Evolutionary conservation across 2,329 filamentous ascomycete genomes (phyloP), one percentile per base, ranked within the genome.

Genomic region (Xylariales sp.): DNA sequence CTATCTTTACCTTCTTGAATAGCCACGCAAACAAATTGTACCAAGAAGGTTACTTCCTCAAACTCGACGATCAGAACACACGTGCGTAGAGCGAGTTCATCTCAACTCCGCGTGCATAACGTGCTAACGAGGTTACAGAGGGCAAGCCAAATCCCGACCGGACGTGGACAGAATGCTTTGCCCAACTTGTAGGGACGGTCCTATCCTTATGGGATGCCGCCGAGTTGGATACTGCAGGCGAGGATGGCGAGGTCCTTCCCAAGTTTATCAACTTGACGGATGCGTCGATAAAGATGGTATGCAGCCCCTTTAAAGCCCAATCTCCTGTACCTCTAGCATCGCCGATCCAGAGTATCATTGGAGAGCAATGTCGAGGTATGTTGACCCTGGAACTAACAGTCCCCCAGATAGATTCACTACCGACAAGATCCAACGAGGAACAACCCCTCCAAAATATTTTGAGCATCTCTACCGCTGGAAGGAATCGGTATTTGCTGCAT

Each of bases 251-350:
- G 58, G 86, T 95, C 35, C 70, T 91, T 31, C 88, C 89, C 22
- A 93, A 87, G 38, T 98, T 96, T 61, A 90, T 98, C 62, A 98
- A 98, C 58, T 68, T 98, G 45, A 95, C 93, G 5, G 93, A 98
- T 73, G 93, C 93, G 15, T 95, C 93, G 0, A 89, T 98, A 54
- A 95, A 95, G 65, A 96, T 97, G 89, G 93, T 96, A 74, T 33
- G 46, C 27, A 40, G 32, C 25, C 25, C 5, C 25, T 24, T 28
- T n/a, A 22, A 21, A 11, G 16, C 24, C 8, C 24, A 27, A 27
- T n/a, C n/a, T n/a, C 8, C 24, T 27, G n/a, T 8, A 27, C 24
- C 24, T 27, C 24, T n/a, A 27, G 24, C 24, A 27, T 27, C n/a
- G 8, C 24, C n/a, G n/a, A n/a, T n/a, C n/a, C n/a, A n/a, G n/a